Evolutionary conservation across 2,329 filamentous ascomycete species (phyloP).

Genomic region (Phialophora verrucosa): DNA sequence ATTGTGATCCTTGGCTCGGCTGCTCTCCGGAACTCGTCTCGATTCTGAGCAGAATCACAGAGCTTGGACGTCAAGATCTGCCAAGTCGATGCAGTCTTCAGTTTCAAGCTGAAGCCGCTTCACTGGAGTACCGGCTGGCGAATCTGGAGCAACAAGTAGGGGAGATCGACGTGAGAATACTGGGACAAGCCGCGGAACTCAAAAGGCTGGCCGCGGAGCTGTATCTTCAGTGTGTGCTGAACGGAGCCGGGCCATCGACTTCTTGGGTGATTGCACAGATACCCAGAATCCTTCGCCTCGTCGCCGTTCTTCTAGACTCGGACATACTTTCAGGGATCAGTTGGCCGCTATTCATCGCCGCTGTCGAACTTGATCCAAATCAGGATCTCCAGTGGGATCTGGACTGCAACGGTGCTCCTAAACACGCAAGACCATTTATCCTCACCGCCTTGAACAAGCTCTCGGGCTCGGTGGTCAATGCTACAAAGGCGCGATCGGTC

Average conservation of each 20-base stretch:
- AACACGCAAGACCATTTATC: slow-evolving; percentile 49
- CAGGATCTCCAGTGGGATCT: slow-evolving; percentile 47
- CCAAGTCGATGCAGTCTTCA: slow-evolving; percentile 10
- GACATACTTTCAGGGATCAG: slow-evolving; percentile 16
- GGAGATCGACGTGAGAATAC: slow-evolving; percentile 43
- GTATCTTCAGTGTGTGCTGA: slow-evolving; percentile 55
- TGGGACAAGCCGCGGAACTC: slow-evolving; percentile 49
- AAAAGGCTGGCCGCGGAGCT: slow-evolving; percentile 52
- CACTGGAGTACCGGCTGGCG: slow-evolving; percentile 45
- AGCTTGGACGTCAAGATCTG: slow-evolving; percentile 47
- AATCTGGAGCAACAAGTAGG: slow-evolving; percentile 45
- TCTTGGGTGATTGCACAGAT: slow-evolving; percentile 34
- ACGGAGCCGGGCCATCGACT: slow-evolving; percentile 51
- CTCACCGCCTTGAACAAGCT: slow-evolving; percentile 50
- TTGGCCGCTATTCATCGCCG: slow-evolving; percentile 26
- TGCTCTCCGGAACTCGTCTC: slow-evolving; percentile 56
- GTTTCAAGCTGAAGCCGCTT: slow-evolving; percentile 45
- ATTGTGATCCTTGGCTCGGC: slow-evolving; percentile 56
- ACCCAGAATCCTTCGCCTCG: slow-evolving; percentile 8
- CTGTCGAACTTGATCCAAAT: slow-evolving; percentile 22
- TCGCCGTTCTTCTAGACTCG: slow-evolving; percentile 9
- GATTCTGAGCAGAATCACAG: slow-evolving; percentile 56
- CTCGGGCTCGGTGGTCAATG: slow-evolving; percentile 52
- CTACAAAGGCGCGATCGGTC: slow-evolving; percentile 53
- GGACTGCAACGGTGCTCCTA: slow-evolving; percentile 30